Conservation (phyloP, 2,329 filamentous ascomycete genomes). For the Venturia effusa region DNA sequence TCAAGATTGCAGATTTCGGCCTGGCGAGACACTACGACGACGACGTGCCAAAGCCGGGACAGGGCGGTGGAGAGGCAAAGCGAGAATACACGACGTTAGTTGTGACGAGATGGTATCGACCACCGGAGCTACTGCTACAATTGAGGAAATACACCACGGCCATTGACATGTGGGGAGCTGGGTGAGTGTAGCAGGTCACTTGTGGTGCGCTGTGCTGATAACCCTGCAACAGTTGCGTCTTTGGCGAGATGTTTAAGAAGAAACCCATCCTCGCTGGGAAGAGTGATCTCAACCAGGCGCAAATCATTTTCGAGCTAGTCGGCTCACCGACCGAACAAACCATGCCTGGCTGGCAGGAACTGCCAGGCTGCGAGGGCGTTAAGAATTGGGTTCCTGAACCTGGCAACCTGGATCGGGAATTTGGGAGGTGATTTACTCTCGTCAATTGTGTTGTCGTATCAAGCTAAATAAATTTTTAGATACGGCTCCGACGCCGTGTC, state of each 20-base stretch:
- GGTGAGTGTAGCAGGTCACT: slow-evolving; percentile 43
- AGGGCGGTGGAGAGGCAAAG: slow-evolving; percentile 71
- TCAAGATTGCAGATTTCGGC: slow-evolving; percentile 97
- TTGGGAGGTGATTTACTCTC: slow-evolving; percentile 50
- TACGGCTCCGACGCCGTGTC: slow-evolving; percentile 64
- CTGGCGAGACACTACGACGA: slow-evolving; percentile 90
- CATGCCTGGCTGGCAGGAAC: slow-evolving; percentile 81
- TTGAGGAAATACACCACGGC: slow-evolving; percentile 90
- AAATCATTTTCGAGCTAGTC: slow-evolving; percentile 87
- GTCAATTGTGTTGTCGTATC: background rate
- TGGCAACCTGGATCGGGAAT: slow-evolving; percentile 61
- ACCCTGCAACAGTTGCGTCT: slow-evolving; percentile 71
- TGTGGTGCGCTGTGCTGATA: slow-evolving; percentile 15
- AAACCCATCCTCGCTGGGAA: slow-evolving; percentile 88
- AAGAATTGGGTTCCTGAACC: slow-evolving; percentile 48
- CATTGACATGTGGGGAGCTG: slow-evolving; percentile 97
- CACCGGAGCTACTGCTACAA: slow-evolving; percentile 82
- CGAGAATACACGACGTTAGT: slow-evolving; percentile 95
- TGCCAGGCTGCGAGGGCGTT: slow-evolving; percentile 72
- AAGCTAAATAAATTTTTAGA: slow-evolving; percentile 12
- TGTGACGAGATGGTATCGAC: slow-evolving; percentile 93
- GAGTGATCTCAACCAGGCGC: slow-evolving; percentile 79
- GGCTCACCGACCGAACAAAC: slow-evolving; percentile 79
- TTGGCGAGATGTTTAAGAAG: slow-evolving; percentile 92
- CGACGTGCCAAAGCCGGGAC: slow-evolving; percentile 61